Evolutionary conservation across 176 grass and related monocot species (phyloP).

Genomic region (Oryza nivara): DNA sequence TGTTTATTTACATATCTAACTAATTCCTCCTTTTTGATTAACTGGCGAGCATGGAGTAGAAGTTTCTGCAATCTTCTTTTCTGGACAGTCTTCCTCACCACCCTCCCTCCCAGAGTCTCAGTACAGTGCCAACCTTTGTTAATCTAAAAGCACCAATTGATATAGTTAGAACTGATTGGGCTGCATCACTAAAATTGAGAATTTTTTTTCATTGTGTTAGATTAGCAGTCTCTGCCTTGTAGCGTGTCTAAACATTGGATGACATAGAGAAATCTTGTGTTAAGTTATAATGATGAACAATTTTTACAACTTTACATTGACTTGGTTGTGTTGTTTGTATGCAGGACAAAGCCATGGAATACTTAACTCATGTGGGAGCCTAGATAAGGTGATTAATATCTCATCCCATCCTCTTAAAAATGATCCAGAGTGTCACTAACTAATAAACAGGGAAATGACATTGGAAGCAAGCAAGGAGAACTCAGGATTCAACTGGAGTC

Average conservation of each 20-base stretch:
- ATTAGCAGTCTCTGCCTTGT: not conserved
- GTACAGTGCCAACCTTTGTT: not conserved
- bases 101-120: not conserved
- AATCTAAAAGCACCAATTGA: not conserved
- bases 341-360: conserved; percentile 41
- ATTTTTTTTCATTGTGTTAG: not conserved
- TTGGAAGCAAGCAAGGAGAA: conserved; percentile 41
- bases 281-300: conserved; percentile 21
- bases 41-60: not conserved
- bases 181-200: not conserved
- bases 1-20: not conserved
- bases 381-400: conserved; percentile 40
- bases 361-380: conserved; percentile 7
- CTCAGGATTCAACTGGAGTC: conserved; percentile 46
- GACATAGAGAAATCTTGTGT: not conserved
- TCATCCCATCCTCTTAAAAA: conserved; percentile 4
- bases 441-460: conserved; percentile 52
- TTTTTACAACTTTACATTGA: not conserved
- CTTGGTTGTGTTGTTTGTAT: conserved; percentile 35
- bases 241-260: not conserved
- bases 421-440: conserved; percentile 12
- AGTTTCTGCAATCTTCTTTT: not conserved
- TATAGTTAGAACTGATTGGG: not conserved
- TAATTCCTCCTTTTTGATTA: not conserved
- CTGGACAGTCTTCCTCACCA: not conserved